A percentile compares a stretch with the other conserved stretches of the same genome.
phyloP scores from a whole-genome alignment of 306 rosid genomes.

The Carpinus fangiana region DNA sequence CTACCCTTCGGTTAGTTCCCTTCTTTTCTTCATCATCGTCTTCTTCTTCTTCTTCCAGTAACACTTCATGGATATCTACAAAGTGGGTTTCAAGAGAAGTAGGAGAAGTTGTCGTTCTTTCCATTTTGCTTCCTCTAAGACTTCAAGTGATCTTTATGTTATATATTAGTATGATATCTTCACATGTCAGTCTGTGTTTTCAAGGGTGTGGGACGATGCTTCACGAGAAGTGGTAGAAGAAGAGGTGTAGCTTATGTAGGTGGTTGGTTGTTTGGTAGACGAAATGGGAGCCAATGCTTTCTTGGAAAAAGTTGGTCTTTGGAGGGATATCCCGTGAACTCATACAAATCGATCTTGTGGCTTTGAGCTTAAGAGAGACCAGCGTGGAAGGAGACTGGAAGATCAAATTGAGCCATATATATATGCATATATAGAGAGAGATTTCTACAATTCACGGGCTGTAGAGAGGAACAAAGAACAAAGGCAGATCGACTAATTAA shows the following conservation, averaged over 20 bases:
- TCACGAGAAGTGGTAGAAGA: conserved; percentile 32
- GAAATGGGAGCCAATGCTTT: conserved; percentile 39
- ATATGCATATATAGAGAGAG: background rate
- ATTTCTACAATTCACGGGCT: background rate
- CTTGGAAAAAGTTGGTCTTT: conserved; percentile 4
- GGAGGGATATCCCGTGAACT: conserved; percentile 41
- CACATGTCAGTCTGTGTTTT: conserved; percentile 2
- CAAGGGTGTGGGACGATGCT: background rate
- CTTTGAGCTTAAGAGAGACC: background rate
- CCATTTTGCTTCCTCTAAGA: conserved; percentile 30
- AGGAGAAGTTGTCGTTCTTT: conserved; percentile 29
- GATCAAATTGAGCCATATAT: background rate
- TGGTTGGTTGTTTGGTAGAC: conserved; percentile 25
- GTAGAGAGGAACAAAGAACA: no score
- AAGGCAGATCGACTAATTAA: no score
- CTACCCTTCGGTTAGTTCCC: conserved; percentile 13
- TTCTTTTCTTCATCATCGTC: conserved; percentile 38
- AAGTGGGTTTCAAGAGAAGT: conserved; percentile 40
- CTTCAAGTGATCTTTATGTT: background rate
- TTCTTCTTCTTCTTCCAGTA: conserved; percentile 51
- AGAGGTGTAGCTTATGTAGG: background rate
- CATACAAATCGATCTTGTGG: conserved; percentile 5
- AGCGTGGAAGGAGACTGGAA: background rate
- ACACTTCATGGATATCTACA: conserved; percentile 59
- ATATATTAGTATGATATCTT: background rate